These are phyloP conservation scores for Nadsonia commutata DNA, from an alignment of 1,139 yeast species.

Conservation along the genomic window DNA sequence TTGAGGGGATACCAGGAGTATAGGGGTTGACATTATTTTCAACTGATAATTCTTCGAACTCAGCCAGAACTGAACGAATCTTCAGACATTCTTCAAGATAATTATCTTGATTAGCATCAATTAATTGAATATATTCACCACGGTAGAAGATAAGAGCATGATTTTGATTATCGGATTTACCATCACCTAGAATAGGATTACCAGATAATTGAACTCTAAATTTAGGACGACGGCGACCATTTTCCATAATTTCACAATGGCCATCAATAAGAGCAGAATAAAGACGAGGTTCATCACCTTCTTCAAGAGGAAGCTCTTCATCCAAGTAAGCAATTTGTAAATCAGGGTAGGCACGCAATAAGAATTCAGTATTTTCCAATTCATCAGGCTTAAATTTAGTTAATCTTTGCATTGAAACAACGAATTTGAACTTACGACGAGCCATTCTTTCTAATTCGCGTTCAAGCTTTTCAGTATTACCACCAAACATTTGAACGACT, in stretches of 20 bases:
- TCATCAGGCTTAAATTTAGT: conserved; percentile 95
- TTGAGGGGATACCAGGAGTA: conserved; percentile 5
- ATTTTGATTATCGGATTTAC: conserved; percentile 98
- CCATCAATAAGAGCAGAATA: conserved; percentile 96
- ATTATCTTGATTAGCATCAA: conserved; percentile 98
- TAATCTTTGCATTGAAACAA: conserved; percentile 97
- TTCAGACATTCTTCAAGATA: conserved; percentile 96
- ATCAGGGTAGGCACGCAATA: conserved; percentile 96
- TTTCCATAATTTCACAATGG: conserved; percentile 93
- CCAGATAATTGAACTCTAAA: conserved; percentile 96
- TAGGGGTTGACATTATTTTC: conserved; percentile 30
- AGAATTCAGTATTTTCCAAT: conserved; percentile 94
- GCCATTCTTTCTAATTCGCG: conserved; percentile 98
- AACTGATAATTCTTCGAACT: conserved; percentile 85
- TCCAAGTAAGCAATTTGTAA: conserved; percentile 96
- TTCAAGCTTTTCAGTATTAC: conserved; percentile 90
- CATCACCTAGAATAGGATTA: conserved; percentile 98
- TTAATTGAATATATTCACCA: conserved; percentile 95
- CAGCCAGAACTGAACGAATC: conserved; percentile 94
- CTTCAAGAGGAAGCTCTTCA: conserved; percentile 78
- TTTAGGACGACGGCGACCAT: conserved; percentile 97
- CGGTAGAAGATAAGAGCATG: conserved; percentile 94
- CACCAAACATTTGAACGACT: conserved; percentile 95
- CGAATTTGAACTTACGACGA: conserved; percentile 92
- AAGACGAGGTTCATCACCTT: conserved; percentile 96